Evolutionary conservation across 768 basidiomycete genomes (phyloP).

Genomic region (Galerina sulciceps): DNA sequence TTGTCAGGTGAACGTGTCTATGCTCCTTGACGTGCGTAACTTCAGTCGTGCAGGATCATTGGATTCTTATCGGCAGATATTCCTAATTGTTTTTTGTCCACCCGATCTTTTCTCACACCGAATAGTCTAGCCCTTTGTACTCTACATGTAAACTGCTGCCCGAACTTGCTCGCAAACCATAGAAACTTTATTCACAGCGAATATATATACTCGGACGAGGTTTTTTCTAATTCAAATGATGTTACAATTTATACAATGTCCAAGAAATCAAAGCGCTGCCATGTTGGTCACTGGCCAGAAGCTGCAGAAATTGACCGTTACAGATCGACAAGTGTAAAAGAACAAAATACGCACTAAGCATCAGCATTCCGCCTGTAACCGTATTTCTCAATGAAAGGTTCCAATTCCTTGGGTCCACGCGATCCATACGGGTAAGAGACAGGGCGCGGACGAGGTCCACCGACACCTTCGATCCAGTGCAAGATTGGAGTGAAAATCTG

Average conservation of each 20-base stretch:
- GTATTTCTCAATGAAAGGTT: conserved; percentile 72
- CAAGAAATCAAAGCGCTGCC: conserved; percentile 51
- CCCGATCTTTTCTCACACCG: no score
- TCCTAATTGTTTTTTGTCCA: no score
- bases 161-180: no score
- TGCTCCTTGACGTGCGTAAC: conserved; percentile 31
- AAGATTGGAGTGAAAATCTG: conserved; percentile 94
- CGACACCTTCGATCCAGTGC: conserved; percentile 92
- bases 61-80: no score
- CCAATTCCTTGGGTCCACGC: conserved; percentile 88
- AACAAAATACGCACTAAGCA: conserved; percentile 68
- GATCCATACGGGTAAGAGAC: conserved; percentile 90
- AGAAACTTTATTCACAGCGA: no score
- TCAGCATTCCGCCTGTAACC: conserved; percentile 73
- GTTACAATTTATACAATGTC: background rate
- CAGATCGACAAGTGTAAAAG: conserved; percentile 4
- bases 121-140: no score
- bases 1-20: conserved; percentile 40
- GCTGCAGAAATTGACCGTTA: conserved; percentile 38
- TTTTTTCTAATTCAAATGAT: no score
- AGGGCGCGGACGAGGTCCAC: conserved; percentile 70
- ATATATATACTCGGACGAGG: no score
- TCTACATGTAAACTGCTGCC: no score
- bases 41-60: no score
- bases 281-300: conserved; percentile 77